Conservation (phyloP, 176 grass and related monocot genomes). For the Juncus effusus region DNA sequence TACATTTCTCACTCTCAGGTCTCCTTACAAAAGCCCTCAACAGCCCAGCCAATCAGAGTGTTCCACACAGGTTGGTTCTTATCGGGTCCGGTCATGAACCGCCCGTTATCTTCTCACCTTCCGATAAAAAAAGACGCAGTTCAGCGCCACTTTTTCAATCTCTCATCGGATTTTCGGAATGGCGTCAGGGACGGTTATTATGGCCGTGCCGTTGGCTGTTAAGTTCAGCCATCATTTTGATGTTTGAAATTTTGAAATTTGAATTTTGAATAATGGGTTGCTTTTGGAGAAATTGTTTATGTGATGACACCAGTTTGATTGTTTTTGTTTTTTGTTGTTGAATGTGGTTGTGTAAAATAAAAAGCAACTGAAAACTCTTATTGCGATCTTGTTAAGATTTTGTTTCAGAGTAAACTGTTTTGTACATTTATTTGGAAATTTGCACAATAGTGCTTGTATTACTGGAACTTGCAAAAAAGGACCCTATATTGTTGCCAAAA, state of each 20-base stretch:
- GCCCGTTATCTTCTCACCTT: conserved; percentile 74
- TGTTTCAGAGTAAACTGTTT: no score
- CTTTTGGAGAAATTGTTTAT: not conserved
- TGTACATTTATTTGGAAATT: no score
- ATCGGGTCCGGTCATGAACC: conserved; percentile 44
- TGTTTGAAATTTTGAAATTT: conserved; percentile 38
- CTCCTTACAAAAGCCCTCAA: conserved; percentile 15
- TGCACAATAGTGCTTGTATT: no score
- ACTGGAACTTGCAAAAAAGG: no score
- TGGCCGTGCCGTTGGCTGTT: conserved; percentile 54
- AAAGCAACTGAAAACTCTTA: conserved; percentile 7
- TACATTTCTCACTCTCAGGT: not conserved
- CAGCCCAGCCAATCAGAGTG: conserved; percentile 1
- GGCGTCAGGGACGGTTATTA: conserved; percentile 41
- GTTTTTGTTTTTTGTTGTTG: no score
- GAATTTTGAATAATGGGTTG: not conserved
- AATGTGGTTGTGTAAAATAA: conserved; percentile 32
- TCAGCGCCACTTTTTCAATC: conserved; percentile 62
- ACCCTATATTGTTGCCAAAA: no score
- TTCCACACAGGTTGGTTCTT: conserved; percentile 40
- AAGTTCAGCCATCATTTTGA: conserved; percentile 51
- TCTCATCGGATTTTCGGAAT: conserved; percentile 67
- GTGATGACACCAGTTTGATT: no score
- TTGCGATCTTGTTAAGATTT: conserved; percentile 6
- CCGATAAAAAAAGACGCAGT: conserved; percentile 72